Percentiles rank a stretch among this genome's conserved stretches.
phyloP scores from a whole-genome alignment of 495 filamentous ascomycete species.

The Aspergillus cristatus region DNA sequence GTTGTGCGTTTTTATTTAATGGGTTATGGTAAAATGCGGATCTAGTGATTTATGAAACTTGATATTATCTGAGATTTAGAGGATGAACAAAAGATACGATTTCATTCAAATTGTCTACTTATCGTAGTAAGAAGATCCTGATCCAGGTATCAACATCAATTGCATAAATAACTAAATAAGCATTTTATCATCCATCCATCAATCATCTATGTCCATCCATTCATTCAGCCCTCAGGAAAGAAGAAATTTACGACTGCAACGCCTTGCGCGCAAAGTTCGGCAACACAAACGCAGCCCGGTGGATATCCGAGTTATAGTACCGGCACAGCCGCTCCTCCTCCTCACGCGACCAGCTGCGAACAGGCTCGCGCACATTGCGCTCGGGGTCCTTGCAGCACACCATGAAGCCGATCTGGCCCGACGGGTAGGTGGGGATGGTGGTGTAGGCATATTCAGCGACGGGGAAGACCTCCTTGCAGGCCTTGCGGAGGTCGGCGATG shows the following conservation, averaged over 20 bases:
- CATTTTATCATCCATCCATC: too few relatives aligned
- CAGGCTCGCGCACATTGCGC: constrained; percentile 72
- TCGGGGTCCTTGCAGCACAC: constrained; percentile 91
- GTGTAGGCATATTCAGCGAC: constrained; percentile 98
- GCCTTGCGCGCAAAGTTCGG: constrained; percentile 86
- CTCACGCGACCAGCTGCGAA: constrained; percentile 69
- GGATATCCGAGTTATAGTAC: constrained; percentile 95
- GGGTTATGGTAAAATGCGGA: too few relatives aligned
- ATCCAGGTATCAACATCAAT: too few relatives aligned
- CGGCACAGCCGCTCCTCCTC: constrained; percentile 86
- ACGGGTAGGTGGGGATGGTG: constrained; percentile 98
- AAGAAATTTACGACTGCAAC: constrained; percentile 30
- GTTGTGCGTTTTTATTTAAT: constrained; percentile 15
- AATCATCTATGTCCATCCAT: too few relatives aligned
- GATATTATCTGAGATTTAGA: too few relatives aligned
- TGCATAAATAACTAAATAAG: too few relatives aligned
- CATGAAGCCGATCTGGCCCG: constrained; percentile 99
- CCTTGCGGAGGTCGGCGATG: constrained; percentile 86
- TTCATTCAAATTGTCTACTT: too few relatives aligned
- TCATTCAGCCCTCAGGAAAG: too few relatives aligned
- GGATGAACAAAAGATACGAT: too few relatives aligned
- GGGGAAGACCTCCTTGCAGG: constrained; percentile 95
- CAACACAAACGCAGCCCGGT: constrained; percentile 86
- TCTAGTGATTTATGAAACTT: too few relatives aligned
- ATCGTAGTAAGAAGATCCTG: too few relatives aligned